These are phyloP conservation scores for Blastocystis sp. DNA, from an alignment of 352 stramenopile genomes.

Conservation along the genomic window DNA sequence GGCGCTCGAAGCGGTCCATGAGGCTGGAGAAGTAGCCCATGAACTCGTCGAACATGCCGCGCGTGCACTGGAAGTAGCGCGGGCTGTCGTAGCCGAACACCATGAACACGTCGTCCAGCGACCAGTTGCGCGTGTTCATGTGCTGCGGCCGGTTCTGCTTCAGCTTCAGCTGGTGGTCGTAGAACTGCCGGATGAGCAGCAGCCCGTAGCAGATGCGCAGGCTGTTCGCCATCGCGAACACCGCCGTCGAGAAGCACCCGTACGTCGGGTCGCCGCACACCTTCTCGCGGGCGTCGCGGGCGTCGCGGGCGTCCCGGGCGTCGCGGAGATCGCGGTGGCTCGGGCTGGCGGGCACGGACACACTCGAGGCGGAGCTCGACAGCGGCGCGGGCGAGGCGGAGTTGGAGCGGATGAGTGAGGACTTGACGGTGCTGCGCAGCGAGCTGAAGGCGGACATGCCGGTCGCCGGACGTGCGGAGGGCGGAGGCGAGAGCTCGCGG, in stretches of 20 bases:
- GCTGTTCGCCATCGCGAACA: constrained; percentile 67
- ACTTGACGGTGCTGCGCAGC: constrained; percentile 3
- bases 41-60: constrained; percentile 69
- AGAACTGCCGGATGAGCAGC: constrained; percentile 65
- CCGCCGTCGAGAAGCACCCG: constrained; percentile 55
- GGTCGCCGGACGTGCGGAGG: background rate
- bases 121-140: constrained; percentile 62
- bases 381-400: background rate
- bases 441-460: constrained; percentile 37
- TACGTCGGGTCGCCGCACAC: constrained; percentile 21
- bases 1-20: constrained; percentile 39
- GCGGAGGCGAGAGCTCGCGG: background rate
- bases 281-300: background rate
- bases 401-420: background rate
- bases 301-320: background rate
- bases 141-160: constrained; percentile 60
- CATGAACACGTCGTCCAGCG: constrained; percentile 68
- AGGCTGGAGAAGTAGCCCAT: constrained; percentile 51
- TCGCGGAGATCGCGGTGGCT: background rate
- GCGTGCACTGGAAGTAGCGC: constrained; percentile 66
- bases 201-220: constrained; percentile 62
- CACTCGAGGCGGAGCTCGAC: background rate
- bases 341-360: background rate
- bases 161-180: constrained; percentile 68
- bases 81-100: constrained; percentile 63